These are phyloP conservation scores for Metarhizium rileyi DNA, from an alignment of 2,329 filamentous ascomycete species.

Conservation along the genomic window DNA sequence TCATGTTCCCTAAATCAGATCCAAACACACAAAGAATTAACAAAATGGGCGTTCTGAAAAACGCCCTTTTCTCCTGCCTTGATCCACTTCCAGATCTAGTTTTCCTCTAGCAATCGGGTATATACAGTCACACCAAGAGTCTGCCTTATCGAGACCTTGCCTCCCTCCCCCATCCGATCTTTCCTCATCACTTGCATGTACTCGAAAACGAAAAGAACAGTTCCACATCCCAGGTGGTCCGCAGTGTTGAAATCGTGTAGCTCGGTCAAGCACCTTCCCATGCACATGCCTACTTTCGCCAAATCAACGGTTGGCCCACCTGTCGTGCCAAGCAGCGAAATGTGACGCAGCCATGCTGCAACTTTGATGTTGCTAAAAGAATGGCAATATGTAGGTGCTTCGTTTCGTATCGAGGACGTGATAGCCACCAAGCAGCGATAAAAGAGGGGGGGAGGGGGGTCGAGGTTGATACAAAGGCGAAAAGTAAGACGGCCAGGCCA, in stretches of 20 bases:
- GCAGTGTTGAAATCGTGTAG: background rate
- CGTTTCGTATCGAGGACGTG: conserved; percentile 7
- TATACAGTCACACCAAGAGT: conserved; percentile 2
- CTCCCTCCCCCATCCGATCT: background rate
- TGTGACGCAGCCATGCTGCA: background rate
- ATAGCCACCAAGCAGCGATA: background rate
- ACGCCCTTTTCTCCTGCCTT: background rate
- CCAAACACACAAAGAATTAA: background rate
- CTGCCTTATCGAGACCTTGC: background rate
- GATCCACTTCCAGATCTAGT: background rate
- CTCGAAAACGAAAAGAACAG: background rate
- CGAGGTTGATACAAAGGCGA: background rate
- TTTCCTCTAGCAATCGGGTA: conserved; percentile 3
- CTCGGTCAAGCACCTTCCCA: background rate
- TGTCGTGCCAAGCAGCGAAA: background rate
- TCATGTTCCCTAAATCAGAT: background rate
- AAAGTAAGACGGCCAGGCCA: background rate
- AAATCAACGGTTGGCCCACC: background rate
- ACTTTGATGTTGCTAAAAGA: conserved; percentile 3
- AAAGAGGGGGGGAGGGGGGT: too few relatives aligned
- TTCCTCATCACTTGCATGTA: background rate
- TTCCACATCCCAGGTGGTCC: background rate
- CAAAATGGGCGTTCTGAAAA: background rate
- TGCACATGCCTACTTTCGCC: background rate
- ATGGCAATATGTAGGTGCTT: background rate